Evolutionary conservation across 441 rosid genomes (phyloP), one percentile per base, ranked within the genome.

Genomic region (Populus hybrid): DNA sequence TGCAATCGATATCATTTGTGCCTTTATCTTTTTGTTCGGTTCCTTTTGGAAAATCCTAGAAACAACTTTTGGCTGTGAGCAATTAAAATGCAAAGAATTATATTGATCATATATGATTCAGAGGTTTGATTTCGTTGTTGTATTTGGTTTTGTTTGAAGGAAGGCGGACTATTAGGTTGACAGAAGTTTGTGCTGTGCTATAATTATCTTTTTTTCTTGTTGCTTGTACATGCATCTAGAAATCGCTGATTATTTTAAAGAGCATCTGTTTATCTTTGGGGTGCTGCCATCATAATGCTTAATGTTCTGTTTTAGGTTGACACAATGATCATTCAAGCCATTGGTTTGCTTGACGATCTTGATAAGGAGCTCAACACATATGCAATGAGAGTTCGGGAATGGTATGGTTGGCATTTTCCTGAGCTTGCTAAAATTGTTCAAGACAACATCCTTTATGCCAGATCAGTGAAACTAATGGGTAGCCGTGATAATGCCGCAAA

Each of bases 381-480:
- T 66, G 97, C 97, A 0, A 94, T 93, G 99, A 90, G 98, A 73
- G 95, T 92, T 45, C 87, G 94, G 64, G 99, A 95, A 76, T 95
- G 99, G 99, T 94, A 94, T 31, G 99, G 99, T 63, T 95, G 99
- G 98, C 99, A 95, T 86, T 94, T 95, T 84, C 99, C 98, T 0
- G 99, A 95, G 89, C 98, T 95, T 73, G 94, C 93, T 3, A 95
- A 87, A 89, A 92, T 95, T 81, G 86, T 95, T 33, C 87, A 83
- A 72, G 99, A 95, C 81, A 94, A 92, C 81, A 92, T 95, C 63
- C 90, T 74, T 2, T 95, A 95, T 84, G 99, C 98, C 33, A 94
- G 94, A 84, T 68, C 90, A 12, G 97, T 92, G 71, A 95, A 95
- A 80, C 74, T 91, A 82, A 90, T 95, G 97, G 93, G 98, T 63